Conservation (phyloP, 2,329 filamentous ascomycete species). For the Diaporthe longicolla region DNA sequence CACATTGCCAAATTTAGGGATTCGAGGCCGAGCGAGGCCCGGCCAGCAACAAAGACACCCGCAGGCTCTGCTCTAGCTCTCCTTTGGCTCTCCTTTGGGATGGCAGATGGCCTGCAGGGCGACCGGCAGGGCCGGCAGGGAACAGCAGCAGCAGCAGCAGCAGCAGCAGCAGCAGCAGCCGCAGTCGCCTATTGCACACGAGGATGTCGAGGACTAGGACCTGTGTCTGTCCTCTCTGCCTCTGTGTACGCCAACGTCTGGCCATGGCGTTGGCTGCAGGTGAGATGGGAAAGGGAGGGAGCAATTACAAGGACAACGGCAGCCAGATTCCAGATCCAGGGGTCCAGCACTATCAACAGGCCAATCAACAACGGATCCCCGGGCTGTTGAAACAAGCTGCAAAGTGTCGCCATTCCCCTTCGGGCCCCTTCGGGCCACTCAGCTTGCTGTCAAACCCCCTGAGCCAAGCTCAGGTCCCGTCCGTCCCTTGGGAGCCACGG, state of each 20-base stretch:
- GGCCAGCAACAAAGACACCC: conserved; percentile 16
- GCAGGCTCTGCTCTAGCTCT: not conserved
- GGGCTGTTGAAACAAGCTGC: conserved; percentile 29
- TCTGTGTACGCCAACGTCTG: not conserved
- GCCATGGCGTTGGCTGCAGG: not conserved
- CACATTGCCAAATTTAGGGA: conserved; percentile 31
- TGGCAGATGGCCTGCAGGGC: conserved; percentile 11
- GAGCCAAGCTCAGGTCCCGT: conserved; percentile 21
- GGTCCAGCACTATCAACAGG: not conserved
- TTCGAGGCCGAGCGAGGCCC: conserved; percentile 14
- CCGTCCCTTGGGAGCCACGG: not conserved
- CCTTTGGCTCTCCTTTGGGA: not conserved
- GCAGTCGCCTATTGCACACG: not conserved
- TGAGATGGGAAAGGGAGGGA: conserved; percentile 18
- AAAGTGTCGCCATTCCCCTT: conserved; percentile 15
- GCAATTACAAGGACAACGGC: conserved; percentile 24
- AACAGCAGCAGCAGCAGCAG: not conserved
- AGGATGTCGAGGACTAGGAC: conserved; percentile 10
- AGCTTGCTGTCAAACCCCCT: conserved; percentile 33
- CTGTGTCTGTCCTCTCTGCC: no score
- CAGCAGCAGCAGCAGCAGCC: not conserved
- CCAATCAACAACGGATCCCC: conserved; percentile 13
- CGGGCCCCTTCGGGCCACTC: conserved; percentile 24
- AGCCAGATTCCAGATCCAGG: conserved; percentile 26
- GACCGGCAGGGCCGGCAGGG: conserved; percentile 8